Base-by-base conservation (phyloP, 2,329 filamentous ascomycete species). In the Drechslera avenae region DNA sequence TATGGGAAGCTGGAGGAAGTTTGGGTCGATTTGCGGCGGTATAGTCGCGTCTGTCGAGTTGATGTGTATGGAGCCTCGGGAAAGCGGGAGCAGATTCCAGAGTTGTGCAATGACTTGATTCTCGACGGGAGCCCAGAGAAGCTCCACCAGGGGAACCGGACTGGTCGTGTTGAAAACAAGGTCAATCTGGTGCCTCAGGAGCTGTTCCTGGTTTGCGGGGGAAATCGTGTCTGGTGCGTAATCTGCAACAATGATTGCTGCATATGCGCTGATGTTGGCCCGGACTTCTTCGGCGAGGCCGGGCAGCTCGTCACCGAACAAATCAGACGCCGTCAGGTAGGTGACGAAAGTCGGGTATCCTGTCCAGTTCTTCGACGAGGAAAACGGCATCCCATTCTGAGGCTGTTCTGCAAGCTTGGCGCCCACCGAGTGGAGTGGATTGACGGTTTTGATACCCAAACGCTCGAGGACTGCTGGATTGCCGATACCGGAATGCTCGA, bases 151-250 rank as follows among this genome's bases (percentile, higher is more conserved):
- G 0, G 81, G 78, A 0, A 80, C 71, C 10, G 56, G 56, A 47
- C 73, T 66, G 14, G 70, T 64, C 5, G 40, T 7, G 9, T 40
- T 21, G 63, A 82, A 82, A 13, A 83, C 72, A 8, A 83, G 67
- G 41, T 79, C 73, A 52, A 81, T 72, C 62, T 83, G 79, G 3
- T 78, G 64, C 6, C 64, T 63, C 16, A 82, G 69, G 1, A 81
- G 62, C 12, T 63, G 60, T 50, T 79, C 71, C 23, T 81, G 52
- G 12, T 72, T 67, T 12, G 67, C 48, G 4, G 65, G 56, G 8
- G 62, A 62, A 3, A 60, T 66, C 2, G 57, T 52, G 39, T 63
- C 42, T 1, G 46, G 37, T 5, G 57, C 52, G 12, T 54, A 58
- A 37, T 67, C 60, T 14, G 60, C 42, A 18, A 65, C 42, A 13